A percentile compares a stretch with the other conserved stretches of the same genome.
Evolutionary conservation across 2,329 filamentous ascomycete genomes (phyloP).

Genomic region (Venturia pyrina): DNA sequence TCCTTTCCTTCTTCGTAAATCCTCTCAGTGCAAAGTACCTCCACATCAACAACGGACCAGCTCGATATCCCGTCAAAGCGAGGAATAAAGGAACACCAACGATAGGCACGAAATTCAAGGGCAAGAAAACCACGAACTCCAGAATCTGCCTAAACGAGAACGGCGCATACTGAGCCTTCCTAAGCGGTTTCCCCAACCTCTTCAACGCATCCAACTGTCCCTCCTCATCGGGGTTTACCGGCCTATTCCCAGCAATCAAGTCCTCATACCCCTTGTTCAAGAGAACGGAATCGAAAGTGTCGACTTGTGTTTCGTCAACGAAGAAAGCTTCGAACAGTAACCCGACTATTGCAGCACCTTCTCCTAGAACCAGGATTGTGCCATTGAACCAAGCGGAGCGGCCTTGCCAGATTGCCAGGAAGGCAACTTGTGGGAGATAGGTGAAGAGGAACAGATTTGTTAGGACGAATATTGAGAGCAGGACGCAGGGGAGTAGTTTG

Average conservation of each 20-base stretch:
- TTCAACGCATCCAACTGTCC: slow-evolving; percentile 50
- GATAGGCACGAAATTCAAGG: slow-evolving; percentile 79
- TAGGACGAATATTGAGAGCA: slow-evolving; percentile 77
- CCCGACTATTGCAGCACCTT: slow-evolving; percentile 52
- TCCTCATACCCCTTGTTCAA: slow-evolving; percentile 5
- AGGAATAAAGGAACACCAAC: slow-evolving; percentile 80
- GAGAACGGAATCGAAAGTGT: slow-evolving; percentile 66
- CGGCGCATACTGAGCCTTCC: slow-evolving; percentile 67
- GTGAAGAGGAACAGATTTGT: slow-evolving; percentile 78
- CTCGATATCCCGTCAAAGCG: slow-evolving; percentile 73
- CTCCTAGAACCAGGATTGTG: slow-evolving; percentile 68
- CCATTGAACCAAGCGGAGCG: slow-evolving; percentile 81
- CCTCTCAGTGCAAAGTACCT: slow-evolving; percentile 77
- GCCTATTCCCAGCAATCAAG: slow-evolving; percentile 49
- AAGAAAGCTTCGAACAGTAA: slow-evolving; percentile 43
- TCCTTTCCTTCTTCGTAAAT: slow-evolving; percentile 62
- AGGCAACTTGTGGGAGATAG: slow-evolving; percentile 80
- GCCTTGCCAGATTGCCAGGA: slow-evolving; percentile 83
- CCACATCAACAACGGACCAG: slow-evolving; percentile 84
- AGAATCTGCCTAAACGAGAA: slow-evolving; percentile 86
- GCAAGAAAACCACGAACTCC: slow-evolving; percentile 58
- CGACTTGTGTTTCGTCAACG: slow-evolving; percentile 63
- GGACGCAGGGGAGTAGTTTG: slow-evolving; percentile 67
- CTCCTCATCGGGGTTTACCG: slow-evolving; percentile 54
- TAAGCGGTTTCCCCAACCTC: slow-evolving; percentile 73